phyloP scores from a whole-genome alignment of 2,329 filamentous ascomycete genomes.

The Fusarium beomiforme region DNA sequence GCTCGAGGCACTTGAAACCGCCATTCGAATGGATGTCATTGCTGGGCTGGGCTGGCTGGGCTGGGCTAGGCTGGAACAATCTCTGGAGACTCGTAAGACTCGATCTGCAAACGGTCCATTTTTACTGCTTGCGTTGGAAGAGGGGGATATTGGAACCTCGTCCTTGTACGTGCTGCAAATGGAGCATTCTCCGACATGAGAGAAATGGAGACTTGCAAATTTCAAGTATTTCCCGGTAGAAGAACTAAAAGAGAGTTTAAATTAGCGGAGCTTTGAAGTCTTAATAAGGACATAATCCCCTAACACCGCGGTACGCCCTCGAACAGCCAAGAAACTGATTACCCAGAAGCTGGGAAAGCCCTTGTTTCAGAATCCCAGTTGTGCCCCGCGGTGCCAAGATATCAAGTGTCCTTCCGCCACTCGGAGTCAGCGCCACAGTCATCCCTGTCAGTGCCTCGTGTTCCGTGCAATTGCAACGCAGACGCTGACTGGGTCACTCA shows the following conservation, averaged over 20 bases:
- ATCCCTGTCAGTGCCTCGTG: background rate
- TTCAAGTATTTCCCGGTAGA: background rate
- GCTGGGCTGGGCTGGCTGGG: background rate
- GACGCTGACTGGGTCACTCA: slow-evolving; percentile 9
- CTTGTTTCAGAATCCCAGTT: slow-evolving; percentile 31
- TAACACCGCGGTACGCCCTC: background rate
- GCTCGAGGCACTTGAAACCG: slow-evolving; percentile 41
- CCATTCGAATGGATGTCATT: slow-evolving; percentile 34
- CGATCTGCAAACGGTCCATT: slow-evolving; percentile 22
- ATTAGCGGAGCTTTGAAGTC: background rate
- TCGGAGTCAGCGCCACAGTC: slow-evolving; percentile 21
- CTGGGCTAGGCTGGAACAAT: slow-evolving; percentile 2
- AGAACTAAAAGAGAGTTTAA: background rate
- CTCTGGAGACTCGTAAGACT: background rate
- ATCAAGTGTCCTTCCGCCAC: slow-evolving; percentile 31
- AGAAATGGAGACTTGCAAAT: background rate
- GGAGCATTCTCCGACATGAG: background rate
- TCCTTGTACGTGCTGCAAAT: background rate
- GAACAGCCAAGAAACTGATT: slow-evolving; percentile 1
- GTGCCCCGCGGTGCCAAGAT: slow-evolving; percentile 18
- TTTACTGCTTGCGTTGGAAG: background rate
- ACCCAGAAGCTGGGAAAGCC: slow-evolving; percentile 21
- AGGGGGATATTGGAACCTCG: background rate
- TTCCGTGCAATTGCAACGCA: slow-evolving; percentile 12
- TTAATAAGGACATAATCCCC: background rate